Evolutionary conservation across 116 monocot species (phyloP).

Genomic region (Iris pallida): DNA sequence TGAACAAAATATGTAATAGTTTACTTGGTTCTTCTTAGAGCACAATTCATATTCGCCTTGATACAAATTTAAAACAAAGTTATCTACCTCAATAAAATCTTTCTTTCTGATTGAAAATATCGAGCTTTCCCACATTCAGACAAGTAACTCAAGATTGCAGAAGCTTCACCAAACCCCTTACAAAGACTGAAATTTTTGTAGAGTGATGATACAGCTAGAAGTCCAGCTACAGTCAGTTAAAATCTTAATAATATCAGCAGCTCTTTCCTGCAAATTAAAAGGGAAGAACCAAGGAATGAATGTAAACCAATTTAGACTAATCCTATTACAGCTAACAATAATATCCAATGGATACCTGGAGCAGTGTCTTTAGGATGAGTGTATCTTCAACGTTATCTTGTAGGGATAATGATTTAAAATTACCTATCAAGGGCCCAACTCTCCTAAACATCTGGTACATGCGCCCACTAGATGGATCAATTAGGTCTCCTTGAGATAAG

Average conservation of each 20-base stretch:
- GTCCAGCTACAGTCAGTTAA: conserved; percentile 64
- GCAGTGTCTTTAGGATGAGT: conserved; percentile 52
- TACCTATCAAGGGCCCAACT: conserved; percentile 30
- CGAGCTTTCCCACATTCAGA: conserved; percentile 54
- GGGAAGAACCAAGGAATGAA: not conserved
- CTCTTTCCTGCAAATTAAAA: conserved; percentile 50
- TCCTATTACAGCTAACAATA: not conserved
- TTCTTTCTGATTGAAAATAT: conserved; percentile 46
- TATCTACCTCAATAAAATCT: conserved; percentile 56
- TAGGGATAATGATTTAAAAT: conserved; percentile 23
- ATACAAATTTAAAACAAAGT: conserved; percentile 1
- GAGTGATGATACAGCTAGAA: conserved; percentile 65
- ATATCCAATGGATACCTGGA: conserved; percentile 41
- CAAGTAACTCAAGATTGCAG: conserved; percentile 47
- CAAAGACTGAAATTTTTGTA: conserved; percentile 53
- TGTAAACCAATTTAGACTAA: not conserved
- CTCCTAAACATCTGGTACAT: conserved; percentile 52
- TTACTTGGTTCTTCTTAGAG: not conserved
- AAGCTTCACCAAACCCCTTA: conserved; percentile 45
- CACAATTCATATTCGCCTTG: not conserved
- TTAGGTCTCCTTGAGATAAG: conserved; percentile 51
- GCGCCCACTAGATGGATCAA: conserved; percentile 58
- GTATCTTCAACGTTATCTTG: conserved; percentile 32
- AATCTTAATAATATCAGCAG: conserved; percentile 36
- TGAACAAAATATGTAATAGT: conserved; percentile 6